Evolutionary conservation across 768 basidiomycete genomes (phyloP), one percentile per base, ranked within the genome.

Genomic region (Termitomyces sp.): DNA sequence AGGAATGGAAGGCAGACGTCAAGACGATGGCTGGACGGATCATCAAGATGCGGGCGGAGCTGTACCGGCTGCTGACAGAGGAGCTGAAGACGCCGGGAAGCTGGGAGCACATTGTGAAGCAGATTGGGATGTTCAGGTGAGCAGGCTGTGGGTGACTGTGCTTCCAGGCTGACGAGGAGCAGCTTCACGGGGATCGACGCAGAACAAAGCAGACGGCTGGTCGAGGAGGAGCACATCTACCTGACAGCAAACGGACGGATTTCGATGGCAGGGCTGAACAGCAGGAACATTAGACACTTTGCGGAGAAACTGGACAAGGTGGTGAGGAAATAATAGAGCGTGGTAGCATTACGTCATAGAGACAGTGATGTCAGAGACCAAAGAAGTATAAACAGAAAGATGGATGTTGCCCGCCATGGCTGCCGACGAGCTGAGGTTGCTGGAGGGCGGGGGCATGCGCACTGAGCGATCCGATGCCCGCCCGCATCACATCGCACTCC

Each of bases 61-160:
- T 99, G 65, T 80, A 85, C 78, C 75, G 81, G 56, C 69, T 91
- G 66, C 72, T 97, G 69, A 89, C 83, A 20, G 80, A 91, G 62
- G 87, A 89, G 70, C 73, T 93, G 63, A 82, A 89, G 68, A 95
- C 93, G 53, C 95, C 95, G 4, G 93, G 95, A 6, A 86, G 85
- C 68, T 99, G 97, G 97, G 84, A 88, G n/a, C 96, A 98, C 74
- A 96, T 99, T 67, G 77, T 89, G 66, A 83, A 85, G 54, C 97
- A 98, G 79, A 98, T 98, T 73, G 96, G 95, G 58, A 97, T 96
- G 95, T 97, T 95, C 81, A 93, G 91, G 86, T 93, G 70, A 60
- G 79, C 18, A 18, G 16, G 15, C 18, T 5, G 4, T n/a, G n/a
- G 16, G 20, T 31, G 20, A 4, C 2, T 24, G 15, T 7, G 33